Percentiles rank a stretch among this genome's conserved stretches.
These are phyloP conservation scores for Silene conica DNA, from an alignment of 148 eudicot genomes.

Conservation along the genomic window DNA sequence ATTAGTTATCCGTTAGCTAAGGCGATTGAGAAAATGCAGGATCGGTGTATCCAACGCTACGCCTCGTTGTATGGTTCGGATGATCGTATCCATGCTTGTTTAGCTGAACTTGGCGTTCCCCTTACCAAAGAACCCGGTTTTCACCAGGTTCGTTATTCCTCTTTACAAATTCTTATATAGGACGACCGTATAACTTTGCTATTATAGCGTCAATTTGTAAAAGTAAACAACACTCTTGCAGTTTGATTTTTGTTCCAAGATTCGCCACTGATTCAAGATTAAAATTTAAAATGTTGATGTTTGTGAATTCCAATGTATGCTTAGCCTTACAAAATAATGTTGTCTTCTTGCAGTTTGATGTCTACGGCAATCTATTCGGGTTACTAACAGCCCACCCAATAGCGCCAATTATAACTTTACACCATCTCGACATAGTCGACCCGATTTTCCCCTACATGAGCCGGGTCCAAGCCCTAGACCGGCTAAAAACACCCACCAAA, in stretches of 20 bases:
- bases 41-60: conserved; percentile 41
- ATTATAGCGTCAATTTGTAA: too few species aligned
- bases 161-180: not conserved
- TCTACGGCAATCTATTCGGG: conserved; percentile 41
- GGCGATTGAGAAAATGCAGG: conserved; percentile 51
- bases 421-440: conserved; percentile 45
- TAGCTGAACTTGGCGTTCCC: conserved; percentile 66
- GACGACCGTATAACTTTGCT: too few species aligned
- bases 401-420: conserved; percentile 43
- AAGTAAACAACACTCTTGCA: too few species aligned
- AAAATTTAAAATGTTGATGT: too few species aligned
- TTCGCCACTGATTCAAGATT: too few species aligned
- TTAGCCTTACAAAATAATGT: not conserved
- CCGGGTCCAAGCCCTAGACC: conserved; percentile 31
- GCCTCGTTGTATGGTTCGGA: conserved; percentile 49
- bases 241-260: too few species aligned
- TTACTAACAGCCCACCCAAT: conserved; percentile 54
- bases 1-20: conserved; percentile 54
- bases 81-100: conserved; percentile 66
- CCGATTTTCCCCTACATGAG: conserved; percentile 42
- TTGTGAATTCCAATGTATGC: too few species aligned
- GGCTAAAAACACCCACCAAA: conserved; percentile 28
- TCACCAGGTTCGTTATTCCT: conserved; percentile 47
- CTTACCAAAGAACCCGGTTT: conserved; percentile 55
- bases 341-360: conserved; percentile 34